These are phyloP conservation scores for Astrothelium subdiscretum DNA, from an alignment of 495 filamentous ascomycete genomes.

Conservation along the genomic window DNA sequence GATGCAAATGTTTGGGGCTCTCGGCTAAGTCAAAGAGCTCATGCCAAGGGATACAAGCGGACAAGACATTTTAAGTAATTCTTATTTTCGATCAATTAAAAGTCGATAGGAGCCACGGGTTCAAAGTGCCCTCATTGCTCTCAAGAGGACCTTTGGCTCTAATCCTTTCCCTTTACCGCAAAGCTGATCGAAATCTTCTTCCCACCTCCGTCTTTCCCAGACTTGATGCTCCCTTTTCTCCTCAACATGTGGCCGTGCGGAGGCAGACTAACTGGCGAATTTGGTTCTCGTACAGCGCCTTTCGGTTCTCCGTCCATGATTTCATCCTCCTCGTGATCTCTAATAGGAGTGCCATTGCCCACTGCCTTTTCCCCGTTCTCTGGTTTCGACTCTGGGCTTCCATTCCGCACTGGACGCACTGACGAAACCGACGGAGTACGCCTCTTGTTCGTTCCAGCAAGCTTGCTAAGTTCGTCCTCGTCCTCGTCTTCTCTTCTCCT, in stretches of 20 bases:
- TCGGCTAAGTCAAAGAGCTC: too few relatives aligned
- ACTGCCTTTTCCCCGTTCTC: background rate
- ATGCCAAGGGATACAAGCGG: too few relatives aligned
- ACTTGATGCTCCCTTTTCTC: conserved; percentile 20
- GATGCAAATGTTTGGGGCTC: too few relatives aligned
- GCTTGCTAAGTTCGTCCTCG: conserved; percentile 34
- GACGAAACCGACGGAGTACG: conserved; percentile 16
- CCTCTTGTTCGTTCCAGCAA: conserved; percentile 25
- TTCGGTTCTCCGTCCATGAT: background rate
- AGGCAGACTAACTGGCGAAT: background rate
- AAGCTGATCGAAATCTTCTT: conserved; percentile 24
- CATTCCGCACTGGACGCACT: background rate
- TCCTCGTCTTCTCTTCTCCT: conserved; percentile 81
- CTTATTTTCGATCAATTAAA: too few relatives aligned
- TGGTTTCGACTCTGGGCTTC: background rate
- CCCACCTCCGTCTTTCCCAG: conserved; percentile 21
- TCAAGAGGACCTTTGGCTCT: background rate
- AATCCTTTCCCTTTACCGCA: background rate
- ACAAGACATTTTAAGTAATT: too few relatives aligned
- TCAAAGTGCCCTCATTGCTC: background rate
- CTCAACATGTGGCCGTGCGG: conserved; percentile 13
- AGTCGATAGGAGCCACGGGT: background rate
- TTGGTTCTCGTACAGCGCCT: background rate
- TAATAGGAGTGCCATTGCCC: conserved; percentile 12
- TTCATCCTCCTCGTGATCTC: background rate